These are phyloP conservation scores for Solanum hybrid DNA, from an alignment of 305 asterid genomes.

Conservation along the genomic window DNA sequence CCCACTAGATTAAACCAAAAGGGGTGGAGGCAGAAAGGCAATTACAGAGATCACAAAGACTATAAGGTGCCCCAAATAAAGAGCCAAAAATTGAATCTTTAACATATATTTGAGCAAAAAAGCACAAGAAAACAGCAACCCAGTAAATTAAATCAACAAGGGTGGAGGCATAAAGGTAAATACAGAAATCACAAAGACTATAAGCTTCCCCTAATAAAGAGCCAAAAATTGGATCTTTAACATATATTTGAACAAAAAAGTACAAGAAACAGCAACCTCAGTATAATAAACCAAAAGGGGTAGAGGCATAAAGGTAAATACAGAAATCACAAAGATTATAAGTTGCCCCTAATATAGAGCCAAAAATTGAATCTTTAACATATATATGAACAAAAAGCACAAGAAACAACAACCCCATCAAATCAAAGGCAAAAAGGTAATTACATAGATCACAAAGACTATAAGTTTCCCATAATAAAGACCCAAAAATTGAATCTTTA, in stretches of 20 bases:
- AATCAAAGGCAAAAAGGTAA: too few species aligned
- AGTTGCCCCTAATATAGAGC: conserved; percentile 66
- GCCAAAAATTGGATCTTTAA: conserved; percentile 61
- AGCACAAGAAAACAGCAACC: neutral
- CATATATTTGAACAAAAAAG: neutral
- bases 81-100: conserved; percentile 65
- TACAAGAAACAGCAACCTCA: neutral
- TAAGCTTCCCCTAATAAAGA: conserved; percentile 54
- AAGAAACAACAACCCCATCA: neutral
- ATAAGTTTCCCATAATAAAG: conserved; percentile 38
- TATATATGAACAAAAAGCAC: neutral
- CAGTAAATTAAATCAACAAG: neutral
- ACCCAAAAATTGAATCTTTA: conserved; percentile 41
- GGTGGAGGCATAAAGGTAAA: neutral
- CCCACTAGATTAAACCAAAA: neutral
- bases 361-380: conserved; percentile 46
- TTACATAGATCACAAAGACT: too few species aligned
- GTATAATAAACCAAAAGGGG: neutral
- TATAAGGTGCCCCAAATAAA: conserved; percentile 49
- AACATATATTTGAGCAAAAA: neutral
- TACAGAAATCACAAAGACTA: neutral
- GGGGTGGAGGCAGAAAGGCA: neutral
- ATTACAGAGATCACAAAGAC: neutral
- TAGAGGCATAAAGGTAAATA: neutral
- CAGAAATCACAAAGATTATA: conserved; percentile 1